Percentiles rank a stretch among this genome's conserved stretches.
These are phyloP conservation scores for Pyricularia sp. DNA, from an alignment of 2,329 filamentous ascomycete species.

Conservation along the genomic window DNA sequence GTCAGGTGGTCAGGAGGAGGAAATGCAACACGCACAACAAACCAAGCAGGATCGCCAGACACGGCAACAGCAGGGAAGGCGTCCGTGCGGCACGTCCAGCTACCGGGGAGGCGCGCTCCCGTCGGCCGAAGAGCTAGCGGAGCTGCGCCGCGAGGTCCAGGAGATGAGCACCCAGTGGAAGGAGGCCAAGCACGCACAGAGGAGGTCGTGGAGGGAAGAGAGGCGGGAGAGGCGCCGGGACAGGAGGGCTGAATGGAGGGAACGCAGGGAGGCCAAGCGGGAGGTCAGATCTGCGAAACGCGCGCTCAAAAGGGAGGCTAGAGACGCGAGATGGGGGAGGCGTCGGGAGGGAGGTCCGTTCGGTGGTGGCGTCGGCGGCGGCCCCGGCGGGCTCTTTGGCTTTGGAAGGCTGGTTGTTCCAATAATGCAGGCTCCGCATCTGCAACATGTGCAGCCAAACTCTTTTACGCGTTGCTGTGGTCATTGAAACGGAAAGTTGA, in stretches of 20 bases:
- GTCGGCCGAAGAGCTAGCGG: slow-evolving; percentile 16
- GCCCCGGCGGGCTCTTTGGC: not conserved
- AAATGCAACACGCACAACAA: not conserved
- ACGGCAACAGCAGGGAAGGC: slow-evolving; percentile 5
- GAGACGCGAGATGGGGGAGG: not conserved
- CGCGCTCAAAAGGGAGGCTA: not conserved
- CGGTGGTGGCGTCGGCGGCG: not conserved
- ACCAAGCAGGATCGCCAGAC: not conserved
- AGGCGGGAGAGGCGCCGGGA: slow-evolving; percentile 19
- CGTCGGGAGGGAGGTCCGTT: not conserved
- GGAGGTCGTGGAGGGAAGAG: slow-evolving; percentile 16
- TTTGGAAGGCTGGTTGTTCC: not conserved
- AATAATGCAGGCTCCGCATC: not conserved
- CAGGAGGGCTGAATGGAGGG: slow-evolving; percentile 14
- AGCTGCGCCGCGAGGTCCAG: slow-evolving; percentile 31
- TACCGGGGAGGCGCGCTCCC: not conserved
- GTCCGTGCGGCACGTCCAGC: slow-evolving; percentile 1
- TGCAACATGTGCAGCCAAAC: not conserved
- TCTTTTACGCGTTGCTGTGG: not conserved
- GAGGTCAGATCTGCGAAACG: not conserved
- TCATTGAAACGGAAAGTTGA: not conserved
- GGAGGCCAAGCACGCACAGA: slow-evolving; percentile 23
- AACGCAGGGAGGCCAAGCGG: slow-evolving; percentile 12
- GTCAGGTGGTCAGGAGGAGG: not conserved
- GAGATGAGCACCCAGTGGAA: slow-evolving; percentile 30